A percentile compares a stretch with the other conserved stretches of the same genome.
These are phyloP conservation scores for Gardenia jasminoides DNA, from an alignment of 257 asterid species.

Conservation along the genomic window DNA sequence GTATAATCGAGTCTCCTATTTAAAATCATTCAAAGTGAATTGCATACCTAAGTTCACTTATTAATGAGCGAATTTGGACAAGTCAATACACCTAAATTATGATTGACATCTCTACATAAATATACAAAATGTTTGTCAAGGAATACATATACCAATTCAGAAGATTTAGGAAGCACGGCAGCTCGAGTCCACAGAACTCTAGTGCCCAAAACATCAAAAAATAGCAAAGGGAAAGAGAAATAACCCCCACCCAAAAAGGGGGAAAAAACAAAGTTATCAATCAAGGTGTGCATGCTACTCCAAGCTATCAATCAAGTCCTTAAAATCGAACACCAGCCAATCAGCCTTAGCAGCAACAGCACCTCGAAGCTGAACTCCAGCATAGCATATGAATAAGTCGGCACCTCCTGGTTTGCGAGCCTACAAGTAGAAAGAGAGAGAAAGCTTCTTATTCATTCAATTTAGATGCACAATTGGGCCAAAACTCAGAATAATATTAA, in stretches of 20 bases:
- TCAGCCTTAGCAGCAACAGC: conserved; percentile 84
- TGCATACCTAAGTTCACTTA: too few relatives aligned
- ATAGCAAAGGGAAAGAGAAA: neutral
- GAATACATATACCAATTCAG: neutral
- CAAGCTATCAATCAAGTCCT: conserved; percentile 66
- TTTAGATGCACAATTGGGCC: neutral
- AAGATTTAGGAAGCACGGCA: neutral
- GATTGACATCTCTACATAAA: neutral
- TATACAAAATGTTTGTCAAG: neutral
- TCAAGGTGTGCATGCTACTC: conserved; percentile 25
- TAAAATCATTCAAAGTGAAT: too few relatives aligned
- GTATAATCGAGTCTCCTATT: too few relatives aligned
- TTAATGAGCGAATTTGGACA: too few relatives aligned
- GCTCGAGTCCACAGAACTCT: neutral
- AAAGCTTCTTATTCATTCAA: neutral
- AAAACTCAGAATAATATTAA: neutral
- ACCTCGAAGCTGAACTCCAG: conserved; percentile 78
- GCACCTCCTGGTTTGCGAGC: conserved; percentile 94
- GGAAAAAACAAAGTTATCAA: neutral
- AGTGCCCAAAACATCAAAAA: neutral
- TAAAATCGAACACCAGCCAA: conserved; percentile 83
- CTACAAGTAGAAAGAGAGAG: conserved; percentile 23
- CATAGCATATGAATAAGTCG: conserved; percentile 81
- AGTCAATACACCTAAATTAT: neutral
- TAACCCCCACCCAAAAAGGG: neutral